Percentiles rank a stretch among this genome's conserved stretches.
Evolutionary conservation across 139 green algal genomes (phyloP).

Genomic region (Chlamydomonas urium): DNA sequence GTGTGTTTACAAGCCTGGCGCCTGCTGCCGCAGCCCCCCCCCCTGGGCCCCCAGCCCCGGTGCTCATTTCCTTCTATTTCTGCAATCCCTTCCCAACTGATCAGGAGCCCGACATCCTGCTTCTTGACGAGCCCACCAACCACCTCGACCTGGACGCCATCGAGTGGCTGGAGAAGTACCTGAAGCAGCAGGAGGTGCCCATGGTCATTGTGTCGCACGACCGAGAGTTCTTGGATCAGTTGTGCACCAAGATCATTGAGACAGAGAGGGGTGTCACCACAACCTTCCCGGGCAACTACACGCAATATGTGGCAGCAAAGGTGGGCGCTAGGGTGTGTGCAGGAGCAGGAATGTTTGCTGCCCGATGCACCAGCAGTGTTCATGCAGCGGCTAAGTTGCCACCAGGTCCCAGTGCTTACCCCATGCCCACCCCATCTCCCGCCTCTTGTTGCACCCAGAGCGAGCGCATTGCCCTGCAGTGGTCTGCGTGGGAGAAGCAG

Average conservation of each 20-base stretch:
- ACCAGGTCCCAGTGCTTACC: no score
- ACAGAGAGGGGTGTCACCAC: constrained; percentile 83
- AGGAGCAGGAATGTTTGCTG: no score
- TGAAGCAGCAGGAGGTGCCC: constrained; percentile 66
- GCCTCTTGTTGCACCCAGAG: constrained; percentile 51
- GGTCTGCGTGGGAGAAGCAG: constrained; percentile 89
- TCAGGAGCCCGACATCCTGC: constrained; percentile 85
- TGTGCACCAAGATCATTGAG: constrained; percentile 86
- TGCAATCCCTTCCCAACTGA: no score
- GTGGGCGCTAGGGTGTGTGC: no score
- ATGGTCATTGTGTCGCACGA: constrained; percentile 95
- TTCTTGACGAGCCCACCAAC: constrained; percentile 98
- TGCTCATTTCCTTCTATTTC: no score
- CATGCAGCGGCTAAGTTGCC: no score
- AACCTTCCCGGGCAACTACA: constrained; percentile 91
- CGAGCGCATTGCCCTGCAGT: constrained; percentile 71
- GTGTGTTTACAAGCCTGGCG: background rate
- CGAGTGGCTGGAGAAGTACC: constrained; percentile 95
- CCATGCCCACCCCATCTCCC: background rate
- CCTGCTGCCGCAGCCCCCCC: no score
- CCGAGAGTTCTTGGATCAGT: constrained; percentile 95
- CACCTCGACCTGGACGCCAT: constrained; percentile 97
- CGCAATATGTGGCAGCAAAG: constrained; percentile 57
- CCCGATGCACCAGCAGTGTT: no score
- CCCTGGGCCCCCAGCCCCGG: no score